Percentiles rank a stretch among this genome's conserved stretches.
phyloP scores from a whole-genome alignment of 2,329 filamentous ascomycete species.

The Pseudopyricularia cyperi region DNA sequence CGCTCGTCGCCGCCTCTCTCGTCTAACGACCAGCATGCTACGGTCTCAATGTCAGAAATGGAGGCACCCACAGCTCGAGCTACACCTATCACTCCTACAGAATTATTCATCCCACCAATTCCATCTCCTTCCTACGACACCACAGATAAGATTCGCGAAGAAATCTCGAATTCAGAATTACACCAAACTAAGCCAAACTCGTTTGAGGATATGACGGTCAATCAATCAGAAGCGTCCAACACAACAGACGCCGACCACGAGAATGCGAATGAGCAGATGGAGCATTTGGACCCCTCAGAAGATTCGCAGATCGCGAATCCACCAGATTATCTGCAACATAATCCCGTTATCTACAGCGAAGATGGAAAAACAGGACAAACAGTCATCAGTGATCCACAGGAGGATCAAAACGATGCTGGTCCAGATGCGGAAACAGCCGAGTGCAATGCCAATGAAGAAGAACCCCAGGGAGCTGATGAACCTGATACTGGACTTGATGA shows the following conservation, averaged over 20 bases:
- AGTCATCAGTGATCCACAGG: background rate
- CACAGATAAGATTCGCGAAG: background rate
- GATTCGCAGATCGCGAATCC: background rate
- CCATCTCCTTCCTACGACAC: background rate
- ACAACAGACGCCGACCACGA: background rate
- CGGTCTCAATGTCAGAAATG: background rate
- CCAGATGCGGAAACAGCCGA: background rate
- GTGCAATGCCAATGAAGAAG: background rate
- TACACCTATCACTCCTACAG: background rate
- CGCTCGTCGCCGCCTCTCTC: conserved; percentile 1
- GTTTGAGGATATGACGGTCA: background rate
- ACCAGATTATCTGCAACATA: background rate
- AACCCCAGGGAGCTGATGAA: background rate
- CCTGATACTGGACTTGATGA: background rate
- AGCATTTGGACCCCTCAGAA: background rate
- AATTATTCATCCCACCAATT: background rate
- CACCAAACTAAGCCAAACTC: background rate
- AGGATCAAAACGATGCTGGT: background rate
- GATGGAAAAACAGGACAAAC: background rate
- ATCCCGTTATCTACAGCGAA: background rate
- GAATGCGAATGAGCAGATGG: background rate
- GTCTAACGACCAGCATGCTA: background rate
- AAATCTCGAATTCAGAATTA: background rate
- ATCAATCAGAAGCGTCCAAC: background rate
- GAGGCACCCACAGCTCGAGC: background rate